These are phyloP conservation scores for Candida namnaoensis DNA, from an alignment of 805 yeast species.

Conservation along the genomic window DNA sequence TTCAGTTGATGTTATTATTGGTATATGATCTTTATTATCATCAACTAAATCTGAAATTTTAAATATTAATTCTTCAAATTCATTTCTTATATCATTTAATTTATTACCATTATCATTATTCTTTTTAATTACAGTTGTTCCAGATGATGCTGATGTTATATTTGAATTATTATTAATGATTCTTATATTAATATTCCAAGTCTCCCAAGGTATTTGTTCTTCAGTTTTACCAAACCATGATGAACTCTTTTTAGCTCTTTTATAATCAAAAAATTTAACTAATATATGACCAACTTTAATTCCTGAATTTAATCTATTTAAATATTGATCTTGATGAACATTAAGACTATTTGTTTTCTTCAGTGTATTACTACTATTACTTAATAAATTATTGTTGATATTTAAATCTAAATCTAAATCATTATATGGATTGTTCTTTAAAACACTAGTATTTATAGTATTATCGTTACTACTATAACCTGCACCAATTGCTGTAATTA, in stretches of 20 bases:
- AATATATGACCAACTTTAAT: slow-evolving; percentile 23
- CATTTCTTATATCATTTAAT: slow-evolving; percentile 22
- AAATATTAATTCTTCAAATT: slow-evolving; percentile 31
- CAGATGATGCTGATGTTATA: background rate
- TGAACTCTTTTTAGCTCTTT: slow-evolving; percentile 29
- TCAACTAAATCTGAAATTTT: slow-evolving; percentile 47
- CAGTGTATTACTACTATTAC: slow-evolving; percentile 2
- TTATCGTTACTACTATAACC: no score
- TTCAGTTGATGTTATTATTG: slow-evolving; percentile 63
- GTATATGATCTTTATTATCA: slow-evolving; percentile 55
- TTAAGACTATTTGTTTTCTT: no score
- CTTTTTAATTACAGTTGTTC: slow-evolving; percentile 1
- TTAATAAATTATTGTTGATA: background rate
- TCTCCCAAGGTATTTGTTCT: slow-evolving; percentile 57
- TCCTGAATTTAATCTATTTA: slow-evolving; percentile 1
- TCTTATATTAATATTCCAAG: slow-evolving; percentile 51
- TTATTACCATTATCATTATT: no score
- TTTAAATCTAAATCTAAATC: no score
- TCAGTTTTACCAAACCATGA: slow-evolving; percentile 43
- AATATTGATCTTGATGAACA: no score
- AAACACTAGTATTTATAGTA: no score
- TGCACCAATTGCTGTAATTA: slow-evolving; percentile 4
- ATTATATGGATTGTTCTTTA: no score
- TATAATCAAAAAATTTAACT: slow-evolving; percentile 30
- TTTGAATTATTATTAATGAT: slow-evolving; percentile 24